phyloP scores from a whole-genome alignment of 2,329 filamentous ascomycete species.

The Microsporum ferrugineum region DNA sequence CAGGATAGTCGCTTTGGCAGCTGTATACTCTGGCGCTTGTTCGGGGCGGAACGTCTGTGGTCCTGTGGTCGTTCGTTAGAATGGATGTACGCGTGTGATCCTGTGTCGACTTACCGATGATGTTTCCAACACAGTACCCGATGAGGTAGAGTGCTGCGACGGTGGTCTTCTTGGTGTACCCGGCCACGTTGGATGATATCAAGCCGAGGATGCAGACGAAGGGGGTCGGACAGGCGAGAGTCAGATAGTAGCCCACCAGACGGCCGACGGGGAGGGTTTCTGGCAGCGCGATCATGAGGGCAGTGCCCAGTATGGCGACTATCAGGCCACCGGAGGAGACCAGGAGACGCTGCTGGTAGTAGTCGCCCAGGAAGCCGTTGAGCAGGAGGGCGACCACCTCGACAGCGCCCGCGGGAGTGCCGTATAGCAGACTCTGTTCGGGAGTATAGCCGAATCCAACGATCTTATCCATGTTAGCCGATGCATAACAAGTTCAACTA shows the following conservation, averaged over 20 bases:
- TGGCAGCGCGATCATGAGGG: constrained; percentile 54
- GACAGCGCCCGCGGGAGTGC: constrained; percentile 53
- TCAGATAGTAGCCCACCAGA: constrained; percentile 55
- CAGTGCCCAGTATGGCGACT: constrained; percentile 47
- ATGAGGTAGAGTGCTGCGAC: constrained; percentile 40
- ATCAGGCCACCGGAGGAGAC: constrained; percentile 43
- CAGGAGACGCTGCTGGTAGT: constrained; percentile 46
- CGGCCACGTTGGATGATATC: constrained; percentile 49
- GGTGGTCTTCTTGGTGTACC: constrained; percentile 45
- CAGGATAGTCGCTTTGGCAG: constrained; percentile 20
- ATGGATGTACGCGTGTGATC: not conserved
- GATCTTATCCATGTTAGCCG: constrained; percentile 28
- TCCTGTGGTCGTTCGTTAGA: constrained; percentile 18
- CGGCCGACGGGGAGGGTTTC: constrained; percentile 47
- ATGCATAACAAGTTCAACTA: not conserved
- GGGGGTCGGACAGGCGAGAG: constrained; percentile 47
- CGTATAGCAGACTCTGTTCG: constrained; percentile 53
- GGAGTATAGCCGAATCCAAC: constrained; percentile 53
- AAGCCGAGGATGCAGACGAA: constrained; percentile 55
- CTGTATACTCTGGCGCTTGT: constrained; percentile 40
- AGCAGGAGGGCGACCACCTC: constrained; percentile 49
- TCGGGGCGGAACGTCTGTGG: constrained; percentile 44
- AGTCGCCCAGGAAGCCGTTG: constrained; percentile 48
- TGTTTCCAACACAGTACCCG: constrained; percentile 43
- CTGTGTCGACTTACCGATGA: constrained; percentile 36